Base-by-base conservation (phyloP, 148 eudicot genomes). In the Vaccinium myrtillus region DNA sequence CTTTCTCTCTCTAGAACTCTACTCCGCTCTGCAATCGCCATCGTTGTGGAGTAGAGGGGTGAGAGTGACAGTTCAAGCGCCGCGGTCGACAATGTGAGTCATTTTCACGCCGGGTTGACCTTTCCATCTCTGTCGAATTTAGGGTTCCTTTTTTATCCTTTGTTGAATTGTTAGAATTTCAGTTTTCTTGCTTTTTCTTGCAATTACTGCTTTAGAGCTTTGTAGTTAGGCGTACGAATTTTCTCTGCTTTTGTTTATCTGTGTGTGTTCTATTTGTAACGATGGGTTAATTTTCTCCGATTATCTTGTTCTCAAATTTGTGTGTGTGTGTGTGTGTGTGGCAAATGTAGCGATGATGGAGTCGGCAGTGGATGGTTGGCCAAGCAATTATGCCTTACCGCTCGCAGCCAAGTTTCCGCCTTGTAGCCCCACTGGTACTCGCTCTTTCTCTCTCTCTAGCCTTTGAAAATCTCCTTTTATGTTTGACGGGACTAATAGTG, bases 301-400 rank as follows among this genome's bases (percentile, higher is more conserved):
- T 8, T 19, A 5, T 8, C 7, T 49, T 16, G 16, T 18, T 46
- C 23, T 48, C 71, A 63, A 32, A 36, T 36, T 36, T 36, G 39
- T 36, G 39, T 36, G 2, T 36, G 39, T 36, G 39, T 36, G 6
- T 63, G 5, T 11, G 21, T 75, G 8, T 14, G 15, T 39, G 67
- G 48, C 18, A 18, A 56, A 54, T 80, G 70, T 48, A 85, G 87
- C 58, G 80, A 23, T 39, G 56, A 85, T 80, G 87, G 83, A 85
- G 67, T 73, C 83, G 50, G 36, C 73, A 19, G 30, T 59, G 15
- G 83, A 51, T 56, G 70, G 32, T 23, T 56, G 30, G 74, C 74
- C 83, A 19, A 80, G 21, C 59, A 27, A 21, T 74, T 23, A 46
- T 27, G 59, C 51, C 12, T 15, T 13, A 14, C 71, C 77, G 48